Percentiles rank a stretch among this genome's conserved stretches.
phyloP scores from a whole-genome alignment of 768 basidiomycete species.

The Tephrocybe rancida region DNA sequence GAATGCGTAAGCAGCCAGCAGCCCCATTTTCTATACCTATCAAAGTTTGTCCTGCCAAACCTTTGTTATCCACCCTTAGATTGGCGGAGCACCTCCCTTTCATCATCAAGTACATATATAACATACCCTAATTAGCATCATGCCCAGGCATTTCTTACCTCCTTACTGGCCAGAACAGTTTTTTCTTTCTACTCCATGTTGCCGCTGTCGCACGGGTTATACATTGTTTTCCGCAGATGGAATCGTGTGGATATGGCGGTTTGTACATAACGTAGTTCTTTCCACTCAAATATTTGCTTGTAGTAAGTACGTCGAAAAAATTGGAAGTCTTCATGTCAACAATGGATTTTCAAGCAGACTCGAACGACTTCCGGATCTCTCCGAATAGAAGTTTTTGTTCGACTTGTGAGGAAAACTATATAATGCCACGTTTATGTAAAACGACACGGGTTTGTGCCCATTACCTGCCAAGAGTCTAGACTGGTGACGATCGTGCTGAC shows the following conservation, averaged over 20 bases:
- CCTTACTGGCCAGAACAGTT: neutral
- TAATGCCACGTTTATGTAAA: too few relatives aligned
- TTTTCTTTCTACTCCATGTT: neutral
- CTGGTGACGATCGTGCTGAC: constrained; percentile 4
- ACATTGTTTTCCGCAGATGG: neutral
- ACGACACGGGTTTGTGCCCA: too few relatives aligned
- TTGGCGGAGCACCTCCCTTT: neutral
- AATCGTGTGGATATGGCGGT: neutral
- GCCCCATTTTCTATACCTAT: constrained; percentile 3
- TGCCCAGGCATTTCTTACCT: neutral
- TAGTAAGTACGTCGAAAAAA: too few relatives aligned
- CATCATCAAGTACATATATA: constrained; percentile 4
- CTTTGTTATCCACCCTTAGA: too few relatives aligned
- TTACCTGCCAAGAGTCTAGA: too few relatives aligned
- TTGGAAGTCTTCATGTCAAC: too few relatives aligned
- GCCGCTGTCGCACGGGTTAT: neutral
- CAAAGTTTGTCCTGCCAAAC: neutral
- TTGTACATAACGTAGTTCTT: neutral
- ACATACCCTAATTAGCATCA: constrained; percentile 9
- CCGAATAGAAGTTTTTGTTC: too few relatives aligned
- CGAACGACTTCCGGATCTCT: too few relatives aligned
- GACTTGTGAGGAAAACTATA: too few relatives aligned
- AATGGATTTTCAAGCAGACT: too few relatives aligned
- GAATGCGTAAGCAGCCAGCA: neutral
- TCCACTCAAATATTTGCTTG: neutral